Percentiles rank a stretch among this genome's conserved stretches.
Evolutionary conservation across 208 protist genomes (phyloP).

Genomic region (Trypanosoma melophagium): DNA sequence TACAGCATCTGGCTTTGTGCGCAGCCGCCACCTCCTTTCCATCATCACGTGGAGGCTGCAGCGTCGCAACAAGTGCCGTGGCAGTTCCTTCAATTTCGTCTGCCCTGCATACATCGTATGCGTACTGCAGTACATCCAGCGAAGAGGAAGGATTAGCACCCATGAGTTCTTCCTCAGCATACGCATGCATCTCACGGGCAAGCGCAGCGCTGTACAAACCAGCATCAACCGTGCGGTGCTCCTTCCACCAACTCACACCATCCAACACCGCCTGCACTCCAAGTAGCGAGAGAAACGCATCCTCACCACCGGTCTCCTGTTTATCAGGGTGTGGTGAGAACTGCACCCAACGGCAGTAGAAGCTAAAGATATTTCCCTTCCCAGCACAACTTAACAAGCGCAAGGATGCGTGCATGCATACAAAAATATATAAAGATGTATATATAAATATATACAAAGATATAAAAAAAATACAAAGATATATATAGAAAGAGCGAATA

Average conservation of each 20-base stretch:
- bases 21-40: constrained; percentile 12
- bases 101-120: constrained; percentile 51
- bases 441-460: not conserved
- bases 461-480: constrained; percentile 8
- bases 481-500: constrained; percentile 14
- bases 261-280: constrained; percentile 64
- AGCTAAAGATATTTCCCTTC: constrained; percentile 31
- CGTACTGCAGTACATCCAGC: constrained; percentile 48
- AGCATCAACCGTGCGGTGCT: constrained; percentile 54
- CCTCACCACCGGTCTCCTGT: constrained; percentile 57
- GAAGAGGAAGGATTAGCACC: constrained; percentile 54
- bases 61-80: constrained; percentile 64
- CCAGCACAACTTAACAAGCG: not conserved
- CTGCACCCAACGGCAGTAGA: constrained; percentile 47
- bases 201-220: constrained; percentile 70
- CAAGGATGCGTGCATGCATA: constrained; percentile 3
- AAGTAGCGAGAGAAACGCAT: constrained; percentile 59
- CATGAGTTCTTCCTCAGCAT: constrained; percentile 64
- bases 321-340: constrained; percentile 39
- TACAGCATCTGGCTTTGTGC: not conserved
- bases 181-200: constrained; percentile 59
- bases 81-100: constrained; percentile 59
- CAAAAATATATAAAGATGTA: constrained; percentile 6
- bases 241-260: constrained; percentile 76
- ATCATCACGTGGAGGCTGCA: constrained; percentile 42